Conservation (phyloP, 805 yeast species). For the Lipomyces starkeyi region DNA sequence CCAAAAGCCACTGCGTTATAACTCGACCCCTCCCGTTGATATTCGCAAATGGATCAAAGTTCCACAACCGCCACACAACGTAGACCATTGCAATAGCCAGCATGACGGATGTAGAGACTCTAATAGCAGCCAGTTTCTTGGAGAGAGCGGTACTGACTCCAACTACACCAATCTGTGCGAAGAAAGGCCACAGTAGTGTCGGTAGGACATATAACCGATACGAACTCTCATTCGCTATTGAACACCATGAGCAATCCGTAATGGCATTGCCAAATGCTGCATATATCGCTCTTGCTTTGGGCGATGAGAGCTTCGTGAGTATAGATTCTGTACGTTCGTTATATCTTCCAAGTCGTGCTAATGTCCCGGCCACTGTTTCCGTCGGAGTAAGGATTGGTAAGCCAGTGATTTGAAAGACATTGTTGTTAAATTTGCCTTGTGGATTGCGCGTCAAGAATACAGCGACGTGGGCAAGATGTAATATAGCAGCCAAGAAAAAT, state of each 20-base stretch:
- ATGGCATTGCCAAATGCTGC: not conserved
- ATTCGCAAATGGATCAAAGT: not conserved
- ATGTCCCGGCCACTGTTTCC: not conserved
- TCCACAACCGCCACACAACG: not conserved
- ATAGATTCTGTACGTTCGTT: not conserved
- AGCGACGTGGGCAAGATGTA: not conserved
- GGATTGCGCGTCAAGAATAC: not conserved
- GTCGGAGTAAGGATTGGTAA: constrained; percentile 2
- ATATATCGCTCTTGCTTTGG: not conserved
- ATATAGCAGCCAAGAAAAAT: not conserved
- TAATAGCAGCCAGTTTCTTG: not conserved
- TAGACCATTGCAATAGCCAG: not conserved
- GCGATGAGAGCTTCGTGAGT: not conserved
- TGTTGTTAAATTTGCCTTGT: not conserved
- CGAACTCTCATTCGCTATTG: not conserved
- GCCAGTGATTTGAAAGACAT: not conserved
- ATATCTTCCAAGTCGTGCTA: not conserved
- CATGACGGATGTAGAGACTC: not conserved
- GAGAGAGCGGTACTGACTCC: not conserved
- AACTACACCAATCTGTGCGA: constrained; percentile 12
- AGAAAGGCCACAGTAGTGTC: constrained; percentile 13
- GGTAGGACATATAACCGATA: constrained; percentile 15
- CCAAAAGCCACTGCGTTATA: not conserved
- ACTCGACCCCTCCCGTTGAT: not conserved
- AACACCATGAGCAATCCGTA: not conserved